Base-by-base conservation (phyloP, 257 asterid genomes). In the Penstemon davidsonii region DNA sequence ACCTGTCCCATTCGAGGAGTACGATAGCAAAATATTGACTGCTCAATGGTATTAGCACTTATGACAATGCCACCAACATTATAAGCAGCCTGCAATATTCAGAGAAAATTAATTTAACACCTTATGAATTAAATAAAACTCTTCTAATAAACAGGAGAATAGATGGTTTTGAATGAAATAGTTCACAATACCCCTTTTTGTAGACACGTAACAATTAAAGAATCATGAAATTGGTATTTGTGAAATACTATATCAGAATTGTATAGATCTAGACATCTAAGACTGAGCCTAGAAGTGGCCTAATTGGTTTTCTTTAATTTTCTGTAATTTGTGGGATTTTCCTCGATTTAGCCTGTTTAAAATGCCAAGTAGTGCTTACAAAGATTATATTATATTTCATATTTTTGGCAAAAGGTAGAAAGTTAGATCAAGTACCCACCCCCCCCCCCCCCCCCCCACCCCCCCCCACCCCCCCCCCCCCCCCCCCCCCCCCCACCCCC, bases 1-100 rank as follows among this genome's bases (percentile, higher is more conserved):
- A 85, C 86, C 90, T 78, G 76, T 73, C 91, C 91, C n/a, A 73
- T 64, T 67, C 88, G 81, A 55, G 80, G 84, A 4, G 87, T 84
- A 8, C 77, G 85, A 50, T 81, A 74, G 71, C 82, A 79, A 68
- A 85, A 80, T 71, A 85, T 81, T 13, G 87, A 75, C 81, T 83
- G 88, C 75, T 85, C 91, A 45, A 85, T 81, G 53, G 83, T 78
- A 70, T 76, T 83, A 39, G 85, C 87, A 73, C 77, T 81, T 54
- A 79, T 68, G 62, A 83, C 71, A 66, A 75, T 80, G 62, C 91
- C 88, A 64, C 87, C 82, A 45, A 83, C 75, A 68, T 79, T 83
- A 70, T 85, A 85, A 72, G 91, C 87, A 70, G 87, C 87, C 90
- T 85, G 86, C 81, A 81, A 72, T 68, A 78, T 39, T 70, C 78